Evolutionary conservation across 192 early-diverging fungal genomes (phyloP).

Genomic region (Coemansia sp.): DNA sequence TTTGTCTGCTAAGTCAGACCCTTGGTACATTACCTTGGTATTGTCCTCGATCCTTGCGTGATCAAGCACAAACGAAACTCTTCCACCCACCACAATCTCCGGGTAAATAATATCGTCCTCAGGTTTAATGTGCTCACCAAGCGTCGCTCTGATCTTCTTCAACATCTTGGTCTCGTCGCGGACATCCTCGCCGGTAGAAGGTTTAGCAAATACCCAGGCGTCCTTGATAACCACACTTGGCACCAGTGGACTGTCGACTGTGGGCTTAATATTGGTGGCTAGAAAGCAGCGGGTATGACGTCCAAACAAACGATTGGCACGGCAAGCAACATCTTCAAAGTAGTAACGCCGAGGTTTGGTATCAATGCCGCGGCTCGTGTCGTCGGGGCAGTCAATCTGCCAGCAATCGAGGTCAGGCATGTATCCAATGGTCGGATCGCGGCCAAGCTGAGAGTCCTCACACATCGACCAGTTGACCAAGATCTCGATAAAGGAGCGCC

Average conservation of each 20-base stretch:
- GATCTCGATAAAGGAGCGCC: background rate
- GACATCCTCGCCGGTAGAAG: background rate
- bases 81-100: background rate
- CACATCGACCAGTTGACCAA: constrained; percentile 22
- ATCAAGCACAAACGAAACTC: background rate
- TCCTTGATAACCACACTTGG: constrained; percentile 15
- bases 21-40: background rate
- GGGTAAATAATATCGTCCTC: background rate
- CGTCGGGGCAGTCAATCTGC: background rate
- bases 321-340: background rate
- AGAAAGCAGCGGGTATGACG: constrained; percentile 18
- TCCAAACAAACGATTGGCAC: constrained; percentile 6
- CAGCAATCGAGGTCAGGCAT: background rate
- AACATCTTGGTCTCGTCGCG: constrained; percentile 5
- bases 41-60: background rate
- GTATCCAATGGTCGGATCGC: background rate
- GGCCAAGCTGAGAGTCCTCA: constrained; percentile 8
- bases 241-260: background rate
- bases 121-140: background rate
- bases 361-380: background rate
- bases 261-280: background rate
- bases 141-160: background rate
- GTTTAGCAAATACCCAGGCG: background rate
- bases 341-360: background rate
- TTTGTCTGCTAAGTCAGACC: background rate